Evolutionary conservation across 768 basidiomycete genomes (phyloP), one percentile per base, ranked within the genome.

Genomic region (Russula sp.): DNA sequence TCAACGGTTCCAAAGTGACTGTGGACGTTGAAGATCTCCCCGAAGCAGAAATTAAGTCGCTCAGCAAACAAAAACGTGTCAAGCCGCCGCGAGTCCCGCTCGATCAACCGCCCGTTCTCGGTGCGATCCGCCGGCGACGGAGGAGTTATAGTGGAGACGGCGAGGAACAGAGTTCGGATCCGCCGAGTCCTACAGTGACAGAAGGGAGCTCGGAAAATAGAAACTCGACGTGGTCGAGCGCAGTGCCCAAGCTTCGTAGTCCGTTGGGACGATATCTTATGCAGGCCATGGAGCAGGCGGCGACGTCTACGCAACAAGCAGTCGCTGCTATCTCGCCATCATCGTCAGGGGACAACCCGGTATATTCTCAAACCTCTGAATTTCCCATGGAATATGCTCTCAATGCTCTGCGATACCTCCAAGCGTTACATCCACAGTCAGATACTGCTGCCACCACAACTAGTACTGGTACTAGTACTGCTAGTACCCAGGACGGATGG

Each of bases 1-100:
- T 96, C 60, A 99, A 99, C 71, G 95, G 96, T 5, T 82, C 87
- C 40, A 89, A 88, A 70, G 79, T 92, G 42, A 80, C 82, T 52
- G 88, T 98, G 24, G 96, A 98, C 70, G 81, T 89, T 32, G 94
- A 97, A 72, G 93, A 95, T 61, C 79, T 99, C 22, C 81, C 88
- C 0, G 94, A 96, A 61, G 79, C 82, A 28, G 95, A 98, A 74
- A 84, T 95, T 69, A 93, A 95, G 78, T 75, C 82, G 5, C 79
- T 97, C 49, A 79, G 84, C 71, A 90, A 88, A 75, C 84, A 85
- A 79, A 98, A 95, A 75, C 84, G 96, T 10, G 79, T 93, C 55
- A 92, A 92, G 74, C 92, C 93, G 5, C 77, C 79, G 3, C 84
- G 96, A 38, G 87, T 95, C 57, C 95, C 97, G 3, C 81, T 99